Evolutionary conservation across 2,329 filamentous ascomycete species (phyloP), one percentile per base, ranked within the genome.

Genomic region (Diaporthe citriasiana): DNA sequence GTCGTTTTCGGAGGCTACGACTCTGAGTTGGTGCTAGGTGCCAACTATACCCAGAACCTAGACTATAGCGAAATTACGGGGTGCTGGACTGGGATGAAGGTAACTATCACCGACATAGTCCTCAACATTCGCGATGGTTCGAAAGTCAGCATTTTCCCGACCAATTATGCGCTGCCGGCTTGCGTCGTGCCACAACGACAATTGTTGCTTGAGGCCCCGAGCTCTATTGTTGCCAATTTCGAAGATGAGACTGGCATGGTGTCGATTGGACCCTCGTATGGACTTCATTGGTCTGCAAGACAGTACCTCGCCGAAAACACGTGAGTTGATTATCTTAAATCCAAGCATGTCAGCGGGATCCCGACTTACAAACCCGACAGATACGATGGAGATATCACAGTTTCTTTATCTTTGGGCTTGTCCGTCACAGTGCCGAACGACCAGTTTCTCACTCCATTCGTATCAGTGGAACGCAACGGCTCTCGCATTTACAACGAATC

Each of bases 1-100:
- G 27, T 83, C 3, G 76, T 83, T 0, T 63, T 83, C 0, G 82
- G 82, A 0, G 83, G 82, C 0, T 83, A 82, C 50, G 82, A 83
- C 56, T 65, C 78, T 63, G 78, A 80, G n/a, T 82, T 82, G 72
- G 77, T 78, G 1, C 74, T 77, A 8, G 81, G 80, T 0, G 57
- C 53, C 0, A 82, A 82, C 33, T 78, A 78, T 56, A 82, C 81
- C 0, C 78, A 80, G 45, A 42, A 70, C 2, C 75, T 80, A 9
- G 78, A 80, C 70, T 80, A 77, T 51, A 77, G 74, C 53, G 72
- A 78, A 3, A 47, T 65, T 0, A 76, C 77, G 0, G 80, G 79
- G 12, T 80, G 79, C 56, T 80, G 76, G 77, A 81, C 78, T 2
- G 79, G 80, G 0, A 79, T 81, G 77, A 79, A 76, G 70, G 79